A percentile compares a stretch with the other conserved stretches of the same genome.
Evolutionary conservation across 345 rosid species (phyloP).

Genomic region (Dipteronia sinensis): DNA sequence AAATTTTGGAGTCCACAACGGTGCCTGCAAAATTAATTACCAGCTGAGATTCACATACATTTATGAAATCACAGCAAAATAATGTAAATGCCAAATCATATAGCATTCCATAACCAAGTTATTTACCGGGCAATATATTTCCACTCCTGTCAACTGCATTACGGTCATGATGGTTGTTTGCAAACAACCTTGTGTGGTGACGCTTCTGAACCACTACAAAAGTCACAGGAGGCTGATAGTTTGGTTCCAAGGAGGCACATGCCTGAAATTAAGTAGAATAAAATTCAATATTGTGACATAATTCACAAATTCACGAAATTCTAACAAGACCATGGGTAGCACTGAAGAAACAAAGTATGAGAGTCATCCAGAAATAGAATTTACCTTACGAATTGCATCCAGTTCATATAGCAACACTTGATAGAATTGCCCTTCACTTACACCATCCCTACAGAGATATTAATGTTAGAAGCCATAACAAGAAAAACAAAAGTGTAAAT

Average conservation of each 20-base stretch:
- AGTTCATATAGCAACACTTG: constrained; percentile 92
- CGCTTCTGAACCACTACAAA: constrained; percentile 99
- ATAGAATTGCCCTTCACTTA: constrained; percentile 96
- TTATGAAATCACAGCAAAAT: neutral
- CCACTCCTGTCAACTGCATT: constrained; percentile 86
- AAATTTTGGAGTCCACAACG: constrained; percentile 95
- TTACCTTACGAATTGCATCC: constrained; percentile 96
- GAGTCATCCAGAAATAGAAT: neutral
- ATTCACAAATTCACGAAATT: neutral
- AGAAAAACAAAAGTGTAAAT: neutral
- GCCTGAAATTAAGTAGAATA: constrained; percentile 50
- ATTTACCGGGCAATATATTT: constrained; percentile 84
- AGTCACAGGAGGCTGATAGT: constrained; percentile 98
- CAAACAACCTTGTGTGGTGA: constrained; percentile 96
- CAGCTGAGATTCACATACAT: neutral
- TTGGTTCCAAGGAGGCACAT: constrained; percentile 92
- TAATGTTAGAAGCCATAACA: neutral
- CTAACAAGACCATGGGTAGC: neutral
- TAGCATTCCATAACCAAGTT: neutral
- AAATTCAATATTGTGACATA: neutral
- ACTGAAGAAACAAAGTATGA: neutral
- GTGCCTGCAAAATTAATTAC: constrained; percentile 53
- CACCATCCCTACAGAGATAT: constrained; percentile 75
- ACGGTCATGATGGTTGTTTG: constrained; percentile 74
- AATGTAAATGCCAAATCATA: neutral